Conservation (phyloP, 352 stramenopile genomes). For the Globisporangium ultimum region DNA sequence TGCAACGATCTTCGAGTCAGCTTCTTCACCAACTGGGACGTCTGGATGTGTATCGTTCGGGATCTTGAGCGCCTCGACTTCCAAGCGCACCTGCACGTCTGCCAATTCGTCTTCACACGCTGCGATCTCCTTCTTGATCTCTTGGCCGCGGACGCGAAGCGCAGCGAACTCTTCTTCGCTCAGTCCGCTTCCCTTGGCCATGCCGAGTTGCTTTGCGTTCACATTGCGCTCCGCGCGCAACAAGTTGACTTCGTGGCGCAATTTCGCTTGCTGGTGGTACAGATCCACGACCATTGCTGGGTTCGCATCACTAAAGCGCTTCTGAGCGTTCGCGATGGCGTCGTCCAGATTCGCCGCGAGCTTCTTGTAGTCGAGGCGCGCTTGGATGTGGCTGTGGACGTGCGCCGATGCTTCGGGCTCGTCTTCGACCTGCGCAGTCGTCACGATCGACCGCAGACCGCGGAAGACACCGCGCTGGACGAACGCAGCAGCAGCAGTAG, state of each 20-base stretch:
- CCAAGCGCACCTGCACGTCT: slow-evolving; percentile 41
- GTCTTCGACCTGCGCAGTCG: slow-evolving; percentile 19
- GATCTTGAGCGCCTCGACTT: slow-evolving; percentile 70
- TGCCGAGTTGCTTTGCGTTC: slow-evolving; percentile 57
- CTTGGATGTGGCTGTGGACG: slow-evolving; percentile 58
- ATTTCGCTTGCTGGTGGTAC: slow-evolving; percentile 54
- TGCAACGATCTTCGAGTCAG: slow-evolving; percentile 46
- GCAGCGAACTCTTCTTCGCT: slow-evolving; percentile 33
- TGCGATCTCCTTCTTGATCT: slow-evolving; percentile 56
- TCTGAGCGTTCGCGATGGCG: slow-evolving; percentile 52
- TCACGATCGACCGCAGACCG: slow-evolving; percentile 19
- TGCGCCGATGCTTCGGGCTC: slow-evolving; percentile 26
- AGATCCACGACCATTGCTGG: slow-evolving; percentile 58
- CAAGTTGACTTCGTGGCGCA: slow-evolving; percentile 53
- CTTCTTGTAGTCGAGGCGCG: slow-evolving; percentile 75
- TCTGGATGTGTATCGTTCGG: slow-evolving; percentile 77
- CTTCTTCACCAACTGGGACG: slow-evolving; percentile 55
- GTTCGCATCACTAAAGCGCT: slow-evolving; percentile 66
- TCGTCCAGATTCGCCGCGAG: slow-evolving; percentile 53
- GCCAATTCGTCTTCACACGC: slow-evolving; percentile 37
- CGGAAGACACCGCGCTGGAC: not conserved
- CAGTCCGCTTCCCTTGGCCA: slow-evolving; percentile 36
- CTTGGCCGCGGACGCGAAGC: slow-evolving; percentile 36
- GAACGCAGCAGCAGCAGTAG: not conserved
- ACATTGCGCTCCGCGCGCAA: slow-evolving; percentile 65